Conservation (phyloP, 148 eudicot genomes). For the Polygonum aviculare region DNA sequence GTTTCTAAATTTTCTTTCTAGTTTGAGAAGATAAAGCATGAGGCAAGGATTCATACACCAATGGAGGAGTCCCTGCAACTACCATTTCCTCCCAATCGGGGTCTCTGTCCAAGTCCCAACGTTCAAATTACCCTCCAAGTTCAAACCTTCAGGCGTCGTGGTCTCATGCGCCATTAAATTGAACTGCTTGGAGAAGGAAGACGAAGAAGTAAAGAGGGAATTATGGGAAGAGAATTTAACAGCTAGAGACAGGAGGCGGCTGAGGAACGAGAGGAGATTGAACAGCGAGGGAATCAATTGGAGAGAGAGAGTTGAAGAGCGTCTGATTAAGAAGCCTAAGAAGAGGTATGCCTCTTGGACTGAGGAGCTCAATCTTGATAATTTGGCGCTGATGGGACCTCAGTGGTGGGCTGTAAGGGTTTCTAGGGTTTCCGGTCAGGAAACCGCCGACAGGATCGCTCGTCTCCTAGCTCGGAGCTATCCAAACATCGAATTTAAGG, state of each 20-base stretch:
- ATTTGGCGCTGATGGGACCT: conserved; percentile 50
- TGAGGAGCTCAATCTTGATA: conserved; percentile 77
- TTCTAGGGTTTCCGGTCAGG: conserved; percentile 36
- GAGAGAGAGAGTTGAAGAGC: conserved; percentile 79
- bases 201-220: neutral
- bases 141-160: conserved; percentile 1
- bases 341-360: conserved; percentile 58
- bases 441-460: conserved; percentile 44
- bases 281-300: conserved; percentile 50
- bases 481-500: conserved; percentile 68
- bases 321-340: conserved; percentile 58
- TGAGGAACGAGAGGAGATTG: conserved; percentile 74
- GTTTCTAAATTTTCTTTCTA: no score
- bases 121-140: neutral
- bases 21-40: conserved; percentile 10
- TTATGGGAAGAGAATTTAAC: conserved; percentile 17
- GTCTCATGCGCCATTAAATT: conserved; percentile 22
- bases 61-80: conserved; percentile 28
- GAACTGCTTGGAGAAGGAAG: conserved; percentile 3
- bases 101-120: conserved; percentile 10
- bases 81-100: conserved; percentile 1
- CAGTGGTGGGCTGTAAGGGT: conserved; percentile 87
- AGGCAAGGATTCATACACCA: conserved; percentile 32
- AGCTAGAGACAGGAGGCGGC: conserved; percentile 67
- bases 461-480: conserved; percentile 32